These are phyloP conservation scores for Epithele typhae DNA, from an alignment of 768 basidiomycete genomes.

Conservation along the genomic window DNA sequence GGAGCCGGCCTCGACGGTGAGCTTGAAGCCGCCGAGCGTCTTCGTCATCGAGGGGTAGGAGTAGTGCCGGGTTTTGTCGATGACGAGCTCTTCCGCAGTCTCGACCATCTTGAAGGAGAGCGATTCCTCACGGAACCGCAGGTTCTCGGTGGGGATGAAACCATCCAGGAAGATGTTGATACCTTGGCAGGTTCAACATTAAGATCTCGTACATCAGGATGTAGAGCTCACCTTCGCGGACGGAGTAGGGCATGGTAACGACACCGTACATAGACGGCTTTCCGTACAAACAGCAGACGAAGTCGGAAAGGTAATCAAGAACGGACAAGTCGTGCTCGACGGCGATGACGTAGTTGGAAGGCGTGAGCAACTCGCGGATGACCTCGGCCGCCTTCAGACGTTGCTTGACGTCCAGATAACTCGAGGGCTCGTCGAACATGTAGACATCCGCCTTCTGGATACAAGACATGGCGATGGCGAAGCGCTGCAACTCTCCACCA, in stretches of 20 bases:
- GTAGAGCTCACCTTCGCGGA: conserved; percentile 76
- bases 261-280: conserved; percentile 98
- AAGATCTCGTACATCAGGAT: not conserved
- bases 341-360: conserved; percentile 90
- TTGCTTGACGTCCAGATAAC: conserved; percentile 96
- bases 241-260: conserved; percentile 97
- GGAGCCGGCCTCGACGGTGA: conserved; percentile 82
- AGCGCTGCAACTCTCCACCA: conserved; percentile 96
- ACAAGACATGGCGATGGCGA: conserved; percentile 97
- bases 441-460: conserved; percentile 97
- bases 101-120: conserved; percentile 98
- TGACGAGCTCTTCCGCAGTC: conserved; percentile 84
- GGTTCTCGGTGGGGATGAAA: conserved; percentile 96
- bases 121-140: conserved; percentile 95
- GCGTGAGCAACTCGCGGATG: conserved; percentile 79
- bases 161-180: conserved; percentile 99
- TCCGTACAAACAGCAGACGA: conserved; percentile 96
- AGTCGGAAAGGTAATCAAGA: conserved; percentile 97
- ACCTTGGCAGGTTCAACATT: conserved; percentile 40
- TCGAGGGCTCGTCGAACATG: conserved; percentile 99
- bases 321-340: conserved; percentile 99
- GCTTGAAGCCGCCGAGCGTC: conserved; percentile 92
- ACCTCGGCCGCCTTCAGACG: conserved; percentile 93
- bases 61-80: conserved; percentile 87
- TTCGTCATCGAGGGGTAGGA: conserved; percentile 96